Base-by-base conservation (phyloP, 371 early-diverging fungal genomes). In the Syncephalastrum sp. region DNA sequence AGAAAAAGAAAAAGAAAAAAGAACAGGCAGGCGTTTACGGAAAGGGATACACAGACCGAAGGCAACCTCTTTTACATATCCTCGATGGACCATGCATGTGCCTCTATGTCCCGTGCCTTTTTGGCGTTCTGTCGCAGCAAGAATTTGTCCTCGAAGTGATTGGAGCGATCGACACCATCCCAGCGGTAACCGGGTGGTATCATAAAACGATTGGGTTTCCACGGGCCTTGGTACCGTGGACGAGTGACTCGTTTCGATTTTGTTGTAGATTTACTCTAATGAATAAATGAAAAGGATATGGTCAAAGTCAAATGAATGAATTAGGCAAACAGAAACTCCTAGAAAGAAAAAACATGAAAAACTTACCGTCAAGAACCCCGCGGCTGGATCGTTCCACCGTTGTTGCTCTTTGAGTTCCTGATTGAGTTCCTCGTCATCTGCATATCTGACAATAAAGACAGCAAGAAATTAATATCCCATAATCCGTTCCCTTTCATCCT, bases 151-250 rank as follows among this genome's bases (percentile, higher is more conserved):
- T 95, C 95, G 61, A 88, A 95, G 19, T 92, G 93, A 65, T 88
- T 95, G 13, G 91, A 89, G 14, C 95, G 82, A 69, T 95, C 93
- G 27, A 92, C 89, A 4, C 95, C 95, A 81, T 95, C 95, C 95
- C 95, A 95, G 4, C 93, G 82, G 64, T 90, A 90, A 0, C 95
- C 95, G 16, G 95, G 93, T 33, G 75, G 72, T 47, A 93, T 93
- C 60, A 84, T 83, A 67, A 84, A 93, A 19, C 95, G 74, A 69
- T 95, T 95, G 8, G 90, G 90, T 41, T 91, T 84, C 60, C 84
- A 83, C 5, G 81, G 70, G 10, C 89, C 89, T 53, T 82, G 75
- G 54, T 86, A 88, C 21, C 63, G 59, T 61, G 88, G 68, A 57
- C 72, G 51, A 25, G 70, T 27, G 50, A 74, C 14, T 19, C 72